A percentile compares a stretch with the other conserved stretches of the same genome.
Conservation (phyloP, 176 grass and related monocot species). For the Puya raimondii region DNA sequence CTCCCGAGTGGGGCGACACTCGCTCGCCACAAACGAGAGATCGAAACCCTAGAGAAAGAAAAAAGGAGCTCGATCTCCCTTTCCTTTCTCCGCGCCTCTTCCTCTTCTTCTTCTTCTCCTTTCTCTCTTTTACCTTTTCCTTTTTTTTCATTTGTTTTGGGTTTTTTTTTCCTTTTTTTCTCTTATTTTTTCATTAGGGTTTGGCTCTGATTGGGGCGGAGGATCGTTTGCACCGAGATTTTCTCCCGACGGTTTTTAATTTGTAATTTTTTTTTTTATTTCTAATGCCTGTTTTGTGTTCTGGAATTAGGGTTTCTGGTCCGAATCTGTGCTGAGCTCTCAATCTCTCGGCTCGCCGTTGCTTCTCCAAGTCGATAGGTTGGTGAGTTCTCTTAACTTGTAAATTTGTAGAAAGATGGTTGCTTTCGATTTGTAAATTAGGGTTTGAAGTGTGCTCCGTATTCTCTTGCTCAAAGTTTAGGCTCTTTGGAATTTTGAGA, state of each 20-base stretch:
- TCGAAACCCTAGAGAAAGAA: background rate
- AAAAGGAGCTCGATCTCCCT: background rate
- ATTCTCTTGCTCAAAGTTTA: too few species aligned
- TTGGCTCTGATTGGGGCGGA: background rate
- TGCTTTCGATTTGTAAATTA: background rate
- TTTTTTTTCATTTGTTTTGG: background rate
- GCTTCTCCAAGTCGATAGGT: background rate
- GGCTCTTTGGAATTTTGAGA: too few species aligned
- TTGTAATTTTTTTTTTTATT: background rate
- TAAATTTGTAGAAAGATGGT: background rate
- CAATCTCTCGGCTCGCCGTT: background rate
- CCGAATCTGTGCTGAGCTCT: background rate
- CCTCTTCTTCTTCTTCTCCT: background rate
- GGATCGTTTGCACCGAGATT: background rate
- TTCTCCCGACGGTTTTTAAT: background rate
- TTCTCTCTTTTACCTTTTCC: background rate
- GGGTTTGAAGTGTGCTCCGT: background rate
- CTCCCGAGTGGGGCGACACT: too few species aligned
- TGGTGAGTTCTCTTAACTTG: slow-evolving; percentile 1
- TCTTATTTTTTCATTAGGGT: background rate
- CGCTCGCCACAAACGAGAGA: background rate
- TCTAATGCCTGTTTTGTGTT: slow-evolving; percentile 20
- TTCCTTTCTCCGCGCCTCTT: background rate
- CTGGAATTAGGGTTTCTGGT: slow-evolving; percentile 14
- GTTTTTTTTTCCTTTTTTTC: background rate